These are phyloP conservation scores for Sesbania bispinosa DNA, from an alignment of 306 rosid genomes.

Conservation along the genomic window DNA sequence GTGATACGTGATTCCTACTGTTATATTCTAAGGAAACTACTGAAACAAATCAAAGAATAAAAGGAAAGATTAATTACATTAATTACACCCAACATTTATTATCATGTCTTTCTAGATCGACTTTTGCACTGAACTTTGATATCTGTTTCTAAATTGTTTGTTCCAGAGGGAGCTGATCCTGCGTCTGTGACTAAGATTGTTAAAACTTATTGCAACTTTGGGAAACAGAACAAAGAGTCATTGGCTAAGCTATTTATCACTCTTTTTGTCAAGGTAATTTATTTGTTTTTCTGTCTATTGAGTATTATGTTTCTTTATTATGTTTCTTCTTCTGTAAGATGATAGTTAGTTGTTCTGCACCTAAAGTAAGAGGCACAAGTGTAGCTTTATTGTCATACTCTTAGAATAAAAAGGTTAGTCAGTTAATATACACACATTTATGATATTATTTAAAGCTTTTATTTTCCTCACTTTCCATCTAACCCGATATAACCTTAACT, in stretches of 20 bases:
- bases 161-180: conserved; percentile 42
- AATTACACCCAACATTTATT: too few relatives aligned
- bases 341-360: not conserved
- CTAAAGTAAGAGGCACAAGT: not conserved
- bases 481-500: too few relatives aligned
- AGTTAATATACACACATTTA: not conserved
- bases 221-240: conserved; percentile 34
- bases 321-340: not conserved
- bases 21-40: too few relatives aligned
- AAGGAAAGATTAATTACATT: too few relatives aligned
- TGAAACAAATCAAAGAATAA: too few relatives aligned
- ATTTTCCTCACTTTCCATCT: too few relatives aligned
- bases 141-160: conserved; percentile 12
- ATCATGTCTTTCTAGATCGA: not conserved
- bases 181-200: conserved; percentile 22
- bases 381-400: not conserved
- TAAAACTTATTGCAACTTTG: conserved; percentile 30
- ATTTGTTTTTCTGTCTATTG: not conserved
- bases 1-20: too few relatives aligned
- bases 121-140: not conserved
- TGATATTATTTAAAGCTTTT: not conserved
- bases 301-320: not conserved
- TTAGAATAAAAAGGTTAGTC: too few relatives aligned
- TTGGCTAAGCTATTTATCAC: conserved; percentile 45
- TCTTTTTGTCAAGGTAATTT: conserved; percentile 40